phyloP scores from a whole-genome alignment of 495 filamentous ascomycete species.

The Penicillium egyptiacum region DNA sequence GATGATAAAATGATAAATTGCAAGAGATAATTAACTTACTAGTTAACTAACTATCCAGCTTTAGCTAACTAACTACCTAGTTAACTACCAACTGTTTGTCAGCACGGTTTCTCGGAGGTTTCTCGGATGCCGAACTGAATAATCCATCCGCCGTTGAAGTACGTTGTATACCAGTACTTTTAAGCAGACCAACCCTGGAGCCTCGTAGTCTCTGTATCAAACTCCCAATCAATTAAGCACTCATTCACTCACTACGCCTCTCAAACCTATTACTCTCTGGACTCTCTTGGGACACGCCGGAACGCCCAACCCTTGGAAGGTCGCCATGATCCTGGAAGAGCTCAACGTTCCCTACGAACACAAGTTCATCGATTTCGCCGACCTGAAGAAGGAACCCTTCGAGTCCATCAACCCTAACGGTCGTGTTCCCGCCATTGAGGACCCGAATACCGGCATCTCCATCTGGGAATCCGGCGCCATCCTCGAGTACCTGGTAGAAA shows the following conservation, averaged over 20 bases:
- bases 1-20: too few species aligned
- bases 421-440: conserved; percentile 60
- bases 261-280: conserved; percentile 37
- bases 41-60: too few species aligned
- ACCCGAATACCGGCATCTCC: conserved; percentile 64
- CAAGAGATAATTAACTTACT: too few species aligned
- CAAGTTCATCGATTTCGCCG: conserved; percentile 42
- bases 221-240: too few species aligned
- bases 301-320: conserved; percentile 63
- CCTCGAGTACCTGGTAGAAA: conserved; percentile 66
- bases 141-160: too few species aligned
- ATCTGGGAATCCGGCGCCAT: conserved; percentile 79
- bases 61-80: too few species aligned
- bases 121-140: too few species aligned
- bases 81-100: too few species aligned
- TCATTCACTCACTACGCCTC: conserved; percentile 30
- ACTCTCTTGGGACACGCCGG: conserved; percentile 45
- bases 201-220: too few species aligned
- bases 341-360: conserved; percentile 58
- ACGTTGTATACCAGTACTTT: too few species aligned
- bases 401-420: conserved; percentile 69
- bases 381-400: conserved; percentile 59
- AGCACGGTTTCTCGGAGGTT: too few species aligned
- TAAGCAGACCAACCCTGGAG: too few species aligned
- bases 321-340: conserved; percentile 61